Conservation (phyloP, 179 eudicot genomes). For the Spinacia oleracea region DNA sequence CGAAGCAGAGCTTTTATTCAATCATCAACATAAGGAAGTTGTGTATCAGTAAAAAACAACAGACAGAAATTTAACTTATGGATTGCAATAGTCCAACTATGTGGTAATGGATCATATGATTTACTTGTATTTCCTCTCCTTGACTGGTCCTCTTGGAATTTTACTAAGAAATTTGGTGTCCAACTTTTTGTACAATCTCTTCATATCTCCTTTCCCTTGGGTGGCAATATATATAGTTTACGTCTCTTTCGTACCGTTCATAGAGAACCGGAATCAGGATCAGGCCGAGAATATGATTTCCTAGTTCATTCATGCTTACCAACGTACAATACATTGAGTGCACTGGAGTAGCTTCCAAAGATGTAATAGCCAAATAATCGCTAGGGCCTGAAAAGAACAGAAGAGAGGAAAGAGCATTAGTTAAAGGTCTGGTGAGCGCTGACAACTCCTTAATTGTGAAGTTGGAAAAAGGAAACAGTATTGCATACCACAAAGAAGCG, state of each 20-base stretch:
- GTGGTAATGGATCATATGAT: neutral
- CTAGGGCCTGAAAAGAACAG: constrained; percentile 44
- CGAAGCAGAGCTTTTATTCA: neutral
- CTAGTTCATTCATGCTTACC: constrained; percentile 32
- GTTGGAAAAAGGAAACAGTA: constrained; percentile 4
- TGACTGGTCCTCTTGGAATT: constrained; percentile 69
- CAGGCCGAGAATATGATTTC: constrained; percentile 35
- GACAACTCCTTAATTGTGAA: constrained; percentile 24
- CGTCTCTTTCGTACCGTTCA: constrained; percentile 60
- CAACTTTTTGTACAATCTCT: constrained; percentile 51
- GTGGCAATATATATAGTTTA: constrained; percentile 53
- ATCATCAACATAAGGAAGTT: too few relatives aligned
- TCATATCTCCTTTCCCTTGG: constrained; percentile 56
- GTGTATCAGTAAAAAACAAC: neutral
- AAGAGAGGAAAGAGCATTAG: constrained; percentile 18
- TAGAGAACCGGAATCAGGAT: constrained; percentile 54
- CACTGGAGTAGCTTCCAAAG: constrained; percentile 55
- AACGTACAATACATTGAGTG: constrained; percentile 54
- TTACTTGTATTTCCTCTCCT: constrained; percentile 48
- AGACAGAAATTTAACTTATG: neutral
- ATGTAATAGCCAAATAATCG: constrained; percentile 50
- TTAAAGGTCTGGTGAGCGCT: constrained; percentile 29
- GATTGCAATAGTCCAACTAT: neutral
- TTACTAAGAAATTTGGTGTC: constrained; percentile 56
- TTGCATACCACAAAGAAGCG: constrained; percentile 54